Evolutionary conservation across 495 filamentous ascomycete species (phyloP), one percentile per base, ranked within the genome.

Genomic region (Trichoderma gamsii): DNA sequence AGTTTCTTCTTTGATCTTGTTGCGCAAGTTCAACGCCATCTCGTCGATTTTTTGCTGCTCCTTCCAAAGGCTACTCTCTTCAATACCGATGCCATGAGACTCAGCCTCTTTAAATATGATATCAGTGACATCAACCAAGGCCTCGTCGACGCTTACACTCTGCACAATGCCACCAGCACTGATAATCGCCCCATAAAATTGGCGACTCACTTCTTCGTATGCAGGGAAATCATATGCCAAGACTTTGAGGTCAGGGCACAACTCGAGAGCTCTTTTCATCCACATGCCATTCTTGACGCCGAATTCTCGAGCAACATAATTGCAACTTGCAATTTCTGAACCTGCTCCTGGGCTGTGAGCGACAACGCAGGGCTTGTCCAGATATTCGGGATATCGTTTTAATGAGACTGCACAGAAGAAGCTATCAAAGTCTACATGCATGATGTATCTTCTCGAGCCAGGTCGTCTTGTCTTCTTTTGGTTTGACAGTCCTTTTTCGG

Each of bases 251-350:
- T 92, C 86, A 0, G 93, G 89, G 76, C 93, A 99, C 15, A 92
- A 79, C 69, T 93, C 87, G 70, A 88, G 81, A 3, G 96, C 95
- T 38, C 84, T 81, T 73, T 93, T 93, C 93, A 99, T 97, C 95
- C 95, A 99, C 96, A 97, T 97, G 11, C 96, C 95, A 70, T 98
- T 98, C 74, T 92, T 97, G 65, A 98, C 82, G 0, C 93, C 95
- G 71, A 86, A 93, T 25, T 85, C 83, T 27, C 95, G 87, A 3
- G 96, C 95, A 25, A 88, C 86, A 75, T 99, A 99, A 76, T 97
- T 99, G 77, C 95, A 99, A 68, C 93, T 97, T 9, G 95, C 95
- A 71, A 99, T 97, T 73, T 98, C 95, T 1, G 93, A 96, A 23
- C 92, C 91, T 49, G 87, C 85, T 0, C 93, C 93, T 32, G 82